A percentile compares a stretch with the other conserved stretches of the same genome.
Conservation (phyloP, 2,329 filamentous ascomycete species). For the Graphium sp. region DNA sequence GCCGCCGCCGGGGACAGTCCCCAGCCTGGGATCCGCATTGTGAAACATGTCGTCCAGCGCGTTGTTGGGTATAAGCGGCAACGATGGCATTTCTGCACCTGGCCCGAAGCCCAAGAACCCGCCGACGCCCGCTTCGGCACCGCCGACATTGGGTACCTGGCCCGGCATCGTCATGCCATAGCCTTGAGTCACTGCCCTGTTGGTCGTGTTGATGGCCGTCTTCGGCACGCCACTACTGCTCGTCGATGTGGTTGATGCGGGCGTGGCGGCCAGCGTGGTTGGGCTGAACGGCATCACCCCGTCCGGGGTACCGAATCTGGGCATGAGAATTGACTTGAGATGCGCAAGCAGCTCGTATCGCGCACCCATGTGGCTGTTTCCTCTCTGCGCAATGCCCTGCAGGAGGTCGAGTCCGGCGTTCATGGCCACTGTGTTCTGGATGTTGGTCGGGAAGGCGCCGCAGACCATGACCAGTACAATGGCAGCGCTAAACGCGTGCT, state of each 20-base stretch:
- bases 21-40: constrained; percentile 10
- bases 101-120: constrained; percentile 7
- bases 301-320: constrained; percentile 4
- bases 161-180: too few relatives aligned
- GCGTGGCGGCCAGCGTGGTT: too few relatives aligned
- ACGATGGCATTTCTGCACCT: constrained; percentile 7
- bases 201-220: too few relatives aligned
- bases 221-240: too few relatives aligned
- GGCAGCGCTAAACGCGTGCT: constrained; percentile 35
- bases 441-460: constrained; percentile 28
- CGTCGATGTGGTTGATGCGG: too few relatives aligned
- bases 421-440: constrained; percentile 24
- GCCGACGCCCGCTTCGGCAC: too few relatives aligned
- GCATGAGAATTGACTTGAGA: constrained; percentile 11
- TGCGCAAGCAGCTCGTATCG: constrained; percentile 15
- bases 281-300: not conserved
- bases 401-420: constrained; percentile 26
- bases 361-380: constrained; percentile 28
- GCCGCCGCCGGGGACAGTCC: too few relatives aligned
- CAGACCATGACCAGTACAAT: constrained; percentile 37
- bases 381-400: constrained; percentile 30
- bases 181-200: too few relatives aligned
- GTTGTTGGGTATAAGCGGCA: constrained; percentile 13
- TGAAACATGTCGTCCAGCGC: constrained; percentile 13
- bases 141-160: too few relatives aligned